phyloP scores from a whole-genome alignment of 2,329 filamentous ascomycete genomes.

The Epichloe elymi region DNA sequence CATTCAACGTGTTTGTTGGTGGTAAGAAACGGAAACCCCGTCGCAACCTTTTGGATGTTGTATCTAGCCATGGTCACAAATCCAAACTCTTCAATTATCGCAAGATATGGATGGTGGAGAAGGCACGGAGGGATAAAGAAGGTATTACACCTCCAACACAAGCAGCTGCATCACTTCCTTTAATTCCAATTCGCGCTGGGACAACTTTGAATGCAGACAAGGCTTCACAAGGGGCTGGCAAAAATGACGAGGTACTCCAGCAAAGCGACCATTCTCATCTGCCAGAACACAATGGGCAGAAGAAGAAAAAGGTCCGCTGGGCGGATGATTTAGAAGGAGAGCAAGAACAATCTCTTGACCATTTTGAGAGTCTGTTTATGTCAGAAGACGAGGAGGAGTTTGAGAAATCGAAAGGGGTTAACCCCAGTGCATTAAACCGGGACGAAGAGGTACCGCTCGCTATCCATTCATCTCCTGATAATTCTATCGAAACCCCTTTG shows the following conservation, averaged over 20 bases:
- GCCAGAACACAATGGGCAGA: background rate
- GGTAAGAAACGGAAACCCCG: slow-evolving; percentile 27
- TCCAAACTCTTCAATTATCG: slow-evolving; percentile 25
- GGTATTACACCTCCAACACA: slow-evolving; percentile 2
- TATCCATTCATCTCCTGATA: background rate
- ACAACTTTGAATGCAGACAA: background rate
- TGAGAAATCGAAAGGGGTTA: background rate
- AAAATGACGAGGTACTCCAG: background rate
- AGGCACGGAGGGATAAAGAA: slow-evolving; percentile 6
- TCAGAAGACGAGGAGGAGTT: background rate
- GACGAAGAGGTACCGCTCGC: background rate
- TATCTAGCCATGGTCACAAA: slow-evolving; percentile 27
- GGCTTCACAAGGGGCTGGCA: background rate
- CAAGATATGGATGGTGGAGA: slow-evolving; percentile 4
- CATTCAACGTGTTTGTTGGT: slow-evolving; percentile 31
- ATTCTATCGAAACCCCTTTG: background rate
- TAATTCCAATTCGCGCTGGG: background rate
- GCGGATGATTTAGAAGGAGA: background rate
- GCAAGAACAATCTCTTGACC: background rate
- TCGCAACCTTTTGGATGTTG: slow-evolving; percentile 22
- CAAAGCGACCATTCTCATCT: background rate
- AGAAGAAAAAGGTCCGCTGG: slow-evolving; percentile 5
- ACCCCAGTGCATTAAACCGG: background rate
- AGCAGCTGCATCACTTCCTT: background rate
- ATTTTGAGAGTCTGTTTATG: slow-evolving; percentile 3